Base-by-base conservation (phyloP, 2,329 filamentous ascomycete genomes). In the Diplodia intermedia region DNA sequence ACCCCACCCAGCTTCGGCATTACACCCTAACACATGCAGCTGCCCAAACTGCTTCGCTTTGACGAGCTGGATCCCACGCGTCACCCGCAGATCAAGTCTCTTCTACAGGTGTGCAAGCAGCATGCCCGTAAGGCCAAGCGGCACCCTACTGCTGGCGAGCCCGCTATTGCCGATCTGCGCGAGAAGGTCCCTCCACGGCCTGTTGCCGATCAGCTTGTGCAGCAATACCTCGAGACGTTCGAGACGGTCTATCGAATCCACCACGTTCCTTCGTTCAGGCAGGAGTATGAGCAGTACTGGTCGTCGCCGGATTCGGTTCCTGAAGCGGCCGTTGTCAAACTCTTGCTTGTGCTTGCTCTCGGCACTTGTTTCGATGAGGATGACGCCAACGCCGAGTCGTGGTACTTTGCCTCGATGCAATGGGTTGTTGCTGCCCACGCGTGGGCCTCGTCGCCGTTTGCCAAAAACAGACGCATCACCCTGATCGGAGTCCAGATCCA, bases 391-490 rank as follows among this genome's bases (percentile, higher is more conserved):
- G 6, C 36, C 31, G 49, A 66, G 7, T 52, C 62, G 7, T 55
- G 20, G 33, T 38, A 55, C 5, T 18, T 26, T 12, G 29, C 53
- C 18, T 56, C 65, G 14, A 11, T 67, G 20, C 65, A 67, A 20
- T 73, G 72, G 40, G 67, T 72, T n/a, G 68, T 71, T 47, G 69
- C 72, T 4, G 68, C 73, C 1, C 77, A 81, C 57, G 74, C 72
- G 68, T 80, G 79, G 79, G 71, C 80, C 1, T 69, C 72, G 2
- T 78, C 76, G 0, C 78, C 79, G 4, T 72, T 75, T 14, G 7
- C 43, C 20, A 73, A 77, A 52, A 78, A 79, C 43, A 68, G 72
- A 15, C 71, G 73, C 0, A 60, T 73, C 7, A 73, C 71, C 47
- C 53, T 79, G 18, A 73, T 71, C 47, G 76, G 77, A 1, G 65